Conservation (phyloP, 208 protist species). For the Trypanosoma cruzi region DNA sequence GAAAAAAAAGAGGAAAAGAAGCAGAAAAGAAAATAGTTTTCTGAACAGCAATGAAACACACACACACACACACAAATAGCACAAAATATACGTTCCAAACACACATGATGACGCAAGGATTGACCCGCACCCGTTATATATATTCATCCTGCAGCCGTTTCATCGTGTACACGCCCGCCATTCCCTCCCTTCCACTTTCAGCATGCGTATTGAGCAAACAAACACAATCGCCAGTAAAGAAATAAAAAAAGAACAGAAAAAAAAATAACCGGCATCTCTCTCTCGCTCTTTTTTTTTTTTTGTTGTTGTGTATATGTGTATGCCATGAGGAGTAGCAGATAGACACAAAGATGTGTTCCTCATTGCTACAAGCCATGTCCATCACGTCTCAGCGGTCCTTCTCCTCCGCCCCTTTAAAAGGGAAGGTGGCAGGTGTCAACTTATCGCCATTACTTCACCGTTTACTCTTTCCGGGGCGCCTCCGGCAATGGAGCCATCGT, state of each 20-base stretch:
- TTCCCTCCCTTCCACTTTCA: too few species aligned
- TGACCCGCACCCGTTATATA: too few species aligned
- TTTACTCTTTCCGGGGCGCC: neutral
- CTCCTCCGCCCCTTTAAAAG: conserved; percentile 11
- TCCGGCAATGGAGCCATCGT: neutral
- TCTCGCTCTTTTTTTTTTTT: too few species aligned
- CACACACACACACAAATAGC: conserved; percentile 17
- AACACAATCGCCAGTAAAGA: conserved; percentile 16
- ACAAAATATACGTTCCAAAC: neutral
- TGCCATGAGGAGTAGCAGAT: conserved; percentile 13
- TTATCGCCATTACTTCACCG: neutral
- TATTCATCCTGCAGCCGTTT: neutral
- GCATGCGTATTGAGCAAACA: conserved; percentile 22
- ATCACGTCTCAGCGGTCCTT: conserved; percentile 3
- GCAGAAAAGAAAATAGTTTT: neutral
- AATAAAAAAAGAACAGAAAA: too few species aligned
- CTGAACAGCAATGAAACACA: neutral
- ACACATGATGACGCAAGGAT: neutral
- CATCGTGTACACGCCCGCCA: conserved; percentile 15
- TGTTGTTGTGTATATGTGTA: too few species aligned
- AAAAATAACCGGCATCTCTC: neutral
- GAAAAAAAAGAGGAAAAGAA: conserved; percentile 2
- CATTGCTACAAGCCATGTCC: conserved; percentile 7
- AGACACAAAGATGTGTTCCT: conserved; percentile 32
- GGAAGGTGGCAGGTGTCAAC: too few species aligned